Base-by-base conservation (phyloP, 768 basidiomycete species). In the Cystofilobasidium capitatum region DNA sequence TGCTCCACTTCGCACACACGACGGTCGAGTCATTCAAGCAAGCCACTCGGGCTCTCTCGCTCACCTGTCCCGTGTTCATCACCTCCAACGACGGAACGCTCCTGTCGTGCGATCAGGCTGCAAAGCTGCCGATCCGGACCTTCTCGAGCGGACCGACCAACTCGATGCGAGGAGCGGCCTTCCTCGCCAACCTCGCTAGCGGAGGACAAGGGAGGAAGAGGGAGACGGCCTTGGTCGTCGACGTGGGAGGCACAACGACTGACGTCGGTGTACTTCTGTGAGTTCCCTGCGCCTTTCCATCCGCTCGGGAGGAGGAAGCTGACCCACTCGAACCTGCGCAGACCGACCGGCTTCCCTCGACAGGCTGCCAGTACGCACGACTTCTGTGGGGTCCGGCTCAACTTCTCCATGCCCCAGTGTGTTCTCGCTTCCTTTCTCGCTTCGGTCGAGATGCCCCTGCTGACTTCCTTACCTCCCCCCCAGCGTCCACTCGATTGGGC, bases 91-190 rank as follows among this genome's bases (percentile, higher is more conserved):
- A 77, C 64, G 75, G 75, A 16, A 77, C 76, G 0, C 60, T 76
- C 4, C 62, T 74, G 54, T 72, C 66, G 1, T 70, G 69, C 59
- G 71, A 70, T 14, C 76, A 81, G 51, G 86, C 84, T 1, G 82
- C 82, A 0, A 77, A 77, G 35, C 77, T 86, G 45, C 86, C 86
- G 2, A 83, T 87, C 71, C 80, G 82, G 63, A 87, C 86, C 0
- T 87, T 82, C 73, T 81, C 81, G 24, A 82, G 81, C 49, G 84
- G 83, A 2, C 82, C 85, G 9, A 87, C 85, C 0, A 86, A 86
- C 73, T 85, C 84, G 1, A 87, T 86, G 85, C 78, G 85, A 60
- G 85, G 85, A 12, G 85, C 85, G 6, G 82, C 82, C 5, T 85
- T 82, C 73, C 78, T 86, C 7, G 81, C 85, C 1, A 55, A 26